Percentiles rank a stretch among this genome's conserved stretches.
Conservation (phyloP, 2,329 filamentous ascomycete genomes). For the Ophiocordyceps sinensis region DNA sequence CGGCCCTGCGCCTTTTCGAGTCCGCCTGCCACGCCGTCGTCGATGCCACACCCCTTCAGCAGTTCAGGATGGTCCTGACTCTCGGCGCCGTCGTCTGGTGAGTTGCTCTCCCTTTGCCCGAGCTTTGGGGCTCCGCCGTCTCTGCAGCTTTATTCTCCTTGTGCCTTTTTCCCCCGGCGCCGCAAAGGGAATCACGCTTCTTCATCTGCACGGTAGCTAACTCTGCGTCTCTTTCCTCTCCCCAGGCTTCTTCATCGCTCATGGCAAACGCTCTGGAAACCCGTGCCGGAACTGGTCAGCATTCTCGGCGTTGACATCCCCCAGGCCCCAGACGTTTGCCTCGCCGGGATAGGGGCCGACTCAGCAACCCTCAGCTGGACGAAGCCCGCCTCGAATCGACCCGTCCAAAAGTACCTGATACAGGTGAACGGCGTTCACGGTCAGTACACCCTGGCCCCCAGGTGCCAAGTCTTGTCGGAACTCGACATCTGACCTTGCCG, state of each 20-base stretch:
- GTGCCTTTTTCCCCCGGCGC: not conserved
- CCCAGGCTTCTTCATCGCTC: slow-evolving; percentile 73
- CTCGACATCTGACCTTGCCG: not conserved
- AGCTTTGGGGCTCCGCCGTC: not conserved
- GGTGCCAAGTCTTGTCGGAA: not conserved
- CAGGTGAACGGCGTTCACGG: slow-evolving; percentile 88
- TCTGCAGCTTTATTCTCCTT: slow-evolving; percentile 1
- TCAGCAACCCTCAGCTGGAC: slow-evolving; percentile 89
- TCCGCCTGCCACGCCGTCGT: slow-evolving; percentile 20
- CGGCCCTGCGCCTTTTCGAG: slow-evolving; percentile 14
- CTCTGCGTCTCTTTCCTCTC: not conserved
- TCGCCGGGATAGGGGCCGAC: slow-evolving; percentile 77
- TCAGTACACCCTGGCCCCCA: slow-evolving; percentile 25
- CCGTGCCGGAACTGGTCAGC: slow-evolving; percentile 78
- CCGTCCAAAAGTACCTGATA: slow-evolving; percentile 77
- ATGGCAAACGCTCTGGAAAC: slow-evolving; percentile 78
- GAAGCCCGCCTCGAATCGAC: slow-evolving; percentile 46
- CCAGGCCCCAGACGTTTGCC: slow-evolving; percentile 72
- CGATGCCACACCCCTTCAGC: slow-evolving; percentile 29
- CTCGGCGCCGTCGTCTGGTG: slow-evolving; percentile 40
- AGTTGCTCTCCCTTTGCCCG: slow-evolving; percentile 9
- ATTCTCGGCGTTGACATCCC: slow-evolving; percentile 92
- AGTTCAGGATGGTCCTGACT: slow-evolving; percentile 41
- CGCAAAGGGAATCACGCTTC: not conserved
- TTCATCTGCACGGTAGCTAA: not conserved